Conservation (phyloP, 495 filamentous ascomycete genomes). For the Penicillium waksmanii region DNA sequence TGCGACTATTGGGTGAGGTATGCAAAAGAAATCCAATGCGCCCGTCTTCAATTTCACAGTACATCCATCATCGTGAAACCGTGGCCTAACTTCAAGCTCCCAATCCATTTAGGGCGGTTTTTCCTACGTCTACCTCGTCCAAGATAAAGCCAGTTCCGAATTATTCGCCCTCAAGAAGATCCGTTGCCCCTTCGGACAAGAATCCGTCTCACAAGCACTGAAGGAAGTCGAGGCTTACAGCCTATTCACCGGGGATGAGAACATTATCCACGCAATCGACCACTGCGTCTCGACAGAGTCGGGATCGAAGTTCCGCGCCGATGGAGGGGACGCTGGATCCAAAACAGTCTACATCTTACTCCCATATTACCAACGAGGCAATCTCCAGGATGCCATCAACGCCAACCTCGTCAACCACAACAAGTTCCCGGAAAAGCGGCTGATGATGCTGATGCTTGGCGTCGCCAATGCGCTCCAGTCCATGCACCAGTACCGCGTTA, state of each 20-base stretch:
- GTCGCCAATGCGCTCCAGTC: slow-evolving; percentile 84
- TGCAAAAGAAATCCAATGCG: slow-evolving; percentile 1
- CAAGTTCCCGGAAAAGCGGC: slow-evolving; percentile 82
- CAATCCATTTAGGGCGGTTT: slow-evolving; percentile 74
- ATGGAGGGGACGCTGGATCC: slow-evolving; percentile 59
- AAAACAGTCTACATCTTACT: slow-evolving; percentile 97
- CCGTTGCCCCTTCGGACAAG: slow-evolving; percentile 93
- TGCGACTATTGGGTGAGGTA: slow-evolving; percentile 89
- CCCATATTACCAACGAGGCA: slow-evolving; percentile 92
- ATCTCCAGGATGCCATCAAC: slow-evolving; percentile 97
- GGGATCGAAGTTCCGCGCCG: slow-evolving; percentile 60
- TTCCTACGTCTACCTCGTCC: slow-evolving; percentile 97
- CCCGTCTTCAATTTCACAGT: not conserved
- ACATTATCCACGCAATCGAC: slow-evolving; percentile 91
- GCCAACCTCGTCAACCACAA: slow-evolving; percentile 97
- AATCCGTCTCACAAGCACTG: slow-evolving; percentile 90
- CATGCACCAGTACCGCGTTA: slow-evolving; percentile 87
- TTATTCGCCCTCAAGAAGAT: slow-evolving; percentile 98
- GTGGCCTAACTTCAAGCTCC: not conserved
- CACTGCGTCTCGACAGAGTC: slow-evolving; percentile 70
- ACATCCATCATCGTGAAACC: not conserved
- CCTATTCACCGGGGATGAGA: slow-evolving; percentile 77
- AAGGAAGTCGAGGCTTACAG: slow-evolving; percentile 97
- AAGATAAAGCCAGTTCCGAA: slow-evolving; percentile 78
- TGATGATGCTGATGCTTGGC: slow-evolving; percentile 90